Base-by-base conservation (phyloP, 106 monocot species). In the Hemerocallis citrina region DNA sequence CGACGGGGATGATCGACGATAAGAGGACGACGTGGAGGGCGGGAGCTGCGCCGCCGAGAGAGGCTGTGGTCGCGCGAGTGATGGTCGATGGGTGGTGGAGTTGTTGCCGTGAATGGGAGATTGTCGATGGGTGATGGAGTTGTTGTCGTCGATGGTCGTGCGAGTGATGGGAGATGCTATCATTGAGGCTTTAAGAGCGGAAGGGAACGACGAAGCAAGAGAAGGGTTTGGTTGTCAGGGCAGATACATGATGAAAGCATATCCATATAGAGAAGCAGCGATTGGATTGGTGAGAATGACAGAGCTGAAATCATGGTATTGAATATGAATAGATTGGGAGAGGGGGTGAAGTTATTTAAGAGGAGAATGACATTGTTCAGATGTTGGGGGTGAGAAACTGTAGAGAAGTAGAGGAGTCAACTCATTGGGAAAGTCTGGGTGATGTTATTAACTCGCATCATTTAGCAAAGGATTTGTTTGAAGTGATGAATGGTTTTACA, bases 251-350 rank as follows among this genome's bases (percentile, higher is more conserved):
- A 63, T 15, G 39, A 42, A 25, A 78, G 68, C 84, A 89, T 77
- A 6, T 59, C 73, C 3, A 23, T 67, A 39, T 89, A 85, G 16
- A 75, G 20, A 31, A n/a, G 10, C 6, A 51, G n/a, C 0, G 74
- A 42, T n/a, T 55, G 65, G 24, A 2, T 21, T 5, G 47, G 20
- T 29, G 75, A 81, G 39, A 65, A 77, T 4, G 61, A 84, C 2
- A 73, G 52, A 41, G 77, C 84, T 24, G 77, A 75, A 1, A 89
- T 62, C 84, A 89, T 89, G 19, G 63, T 59, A 57, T 81, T 84
- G 66, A 74, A 84, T 17, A 85, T 78, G 58, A 56, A 89, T 30
- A 78, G 81, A 49, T 89, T 89, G 16, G 84, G 84, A n/a, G 27
- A 46, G 19, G 67, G 75, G 6, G 81, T 75, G 52, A 84, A 89